These are phyloP conservation scores for Phaeosphaeriaceae sp. DNA, from an alignment of 2,329 filamentous ascomycete species.

Conservation along the genomic window DNA sequence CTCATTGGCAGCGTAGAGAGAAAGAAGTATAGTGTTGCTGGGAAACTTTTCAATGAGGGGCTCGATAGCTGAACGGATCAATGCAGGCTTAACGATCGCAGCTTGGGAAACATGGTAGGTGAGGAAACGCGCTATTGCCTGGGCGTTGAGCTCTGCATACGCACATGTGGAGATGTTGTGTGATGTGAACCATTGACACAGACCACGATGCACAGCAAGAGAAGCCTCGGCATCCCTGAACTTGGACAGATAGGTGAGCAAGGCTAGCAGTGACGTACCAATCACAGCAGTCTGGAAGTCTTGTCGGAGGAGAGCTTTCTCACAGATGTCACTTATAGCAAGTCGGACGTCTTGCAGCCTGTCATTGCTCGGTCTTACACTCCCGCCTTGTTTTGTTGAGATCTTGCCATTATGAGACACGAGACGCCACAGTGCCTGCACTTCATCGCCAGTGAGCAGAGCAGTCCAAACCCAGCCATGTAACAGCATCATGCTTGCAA, in stretches of 20 bases:
- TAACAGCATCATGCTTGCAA: constrained; percentile 57
- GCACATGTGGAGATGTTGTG: constrained; percentile 28
- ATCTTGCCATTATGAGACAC: constrained; percentile 34
- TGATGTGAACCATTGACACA: constrained; percentile 28
- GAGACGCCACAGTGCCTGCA: constrained; percentile 43
- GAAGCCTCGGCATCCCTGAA: constrained; percentile 42
- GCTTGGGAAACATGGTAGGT: constrained; percentile 68
- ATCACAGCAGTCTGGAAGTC: constrained; percentile 55
- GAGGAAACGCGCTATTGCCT: constrained; percentile 71
- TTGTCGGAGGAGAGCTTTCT: constrained; percentile 61
- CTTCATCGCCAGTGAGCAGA: constrained; percentile 55
- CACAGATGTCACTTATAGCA: constrained; percentile 44
- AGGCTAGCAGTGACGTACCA: constrained; percentile 67
- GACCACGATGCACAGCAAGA: constrained; percentile 46
- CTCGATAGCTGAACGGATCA: constrained; percentile 68
- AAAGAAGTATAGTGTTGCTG: constrained; percentile 76
- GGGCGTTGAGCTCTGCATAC: constrained; percentile 70
- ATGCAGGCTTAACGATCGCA: constrained; percentile 71
- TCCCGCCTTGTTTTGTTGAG: not conserved
- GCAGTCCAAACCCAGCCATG: constrained; percentile 70
- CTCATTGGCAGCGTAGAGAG: constrained; percentile 76
- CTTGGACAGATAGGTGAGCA: constrained; percentile 71
- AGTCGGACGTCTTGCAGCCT: constrained; percentile 23
- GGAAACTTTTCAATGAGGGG: constrained; percentile 72
- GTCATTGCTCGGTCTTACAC: not conserved